phyloP scores from a whole-genome alignment of 148 eudicot species.

The Polygonum maritimum region DNA sequence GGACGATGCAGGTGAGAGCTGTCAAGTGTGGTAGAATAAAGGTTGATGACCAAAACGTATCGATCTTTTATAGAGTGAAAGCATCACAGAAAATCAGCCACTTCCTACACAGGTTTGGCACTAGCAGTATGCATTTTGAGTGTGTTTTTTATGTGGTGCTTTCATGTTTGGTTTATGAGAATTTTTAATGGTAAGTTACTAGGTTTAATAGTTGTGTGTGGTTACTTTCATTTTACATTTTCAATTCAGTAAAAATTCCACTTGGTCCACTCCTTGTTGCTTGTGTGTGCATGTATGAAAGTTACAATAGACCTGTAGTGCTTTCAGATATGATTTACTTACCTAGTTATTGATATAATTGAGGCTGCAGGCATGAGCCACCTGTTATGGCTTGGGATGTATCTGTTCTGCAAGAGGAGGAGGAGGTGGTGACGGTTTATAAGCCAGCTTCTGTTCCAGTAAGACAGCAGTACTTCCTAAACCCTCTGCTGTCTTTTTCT shows the following conservation, averaged over 20 bases:
- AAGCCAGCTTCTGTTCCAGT: slow-evolving; percentile 96
- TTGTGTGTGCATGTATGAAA: background rate
- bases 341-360: slow-evolving; percentile 12
- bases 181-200: background rate
- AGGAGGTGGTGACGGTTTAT: slow-evolving; percentile 77
- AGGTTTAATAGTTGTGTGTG: background rate
- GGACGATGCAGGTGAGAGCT: slow-evolving; percentile 58
- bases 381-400: slow-evolving; percentile 88
- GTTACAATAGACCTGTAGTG: background rate
- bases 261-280: background rate
- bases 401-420: slow-evolving; percentile 58
- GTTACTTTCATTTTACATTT: background rate
- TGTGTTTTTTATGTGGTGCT: background rate
- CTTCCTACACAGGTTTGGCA: slow-evolving; percentile 73
- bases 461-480: slow-evolving; percentile 23
- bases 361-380: slow-evolving; percentile 91
- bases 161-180: background rate
- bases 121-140: background rate
- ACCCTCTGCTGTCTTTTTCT: background rate
- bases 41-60: slow-evolving; percentile 77
- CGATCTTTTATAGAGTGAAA: slow-evolving; percentile 59
- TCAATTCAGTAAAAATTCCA: background rate
- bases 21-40: slow-evolving; percentile 91
- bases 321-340: background rate
- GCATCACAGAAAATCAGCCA: slow-evolving; percentile 89